Conservation (phyloP, 805 yeast species). For the Sugiyamaella chiloensis region DNA sequence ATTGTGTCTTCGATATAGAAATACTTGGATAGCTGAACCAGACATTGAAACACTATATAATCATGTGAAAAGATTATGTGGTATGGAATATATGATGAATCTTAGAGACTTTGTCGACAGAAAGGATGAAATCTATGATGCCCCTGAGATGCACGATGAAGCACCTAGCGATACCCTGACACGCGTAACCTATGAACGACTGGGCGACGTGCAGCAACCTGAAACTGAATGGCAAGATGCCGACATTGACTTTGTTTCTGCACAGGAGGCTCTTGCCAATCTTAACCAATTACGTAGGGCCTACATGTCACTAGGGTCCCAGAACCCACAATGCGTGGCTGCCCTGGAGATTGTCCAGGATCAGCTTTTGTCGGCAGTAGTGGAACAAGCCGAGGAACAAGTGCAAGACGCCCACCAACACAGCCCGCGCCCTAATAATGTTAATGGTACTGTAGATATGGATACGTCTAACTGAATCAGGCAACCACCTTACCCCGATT, state of each 20-base stretch:
- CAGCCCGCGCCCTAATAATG: too few relatives aligned
- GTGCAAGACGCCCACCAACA: too few relatives aligned
- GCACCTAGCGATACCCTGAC: neutral
- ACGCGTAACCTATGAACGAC: neutral
- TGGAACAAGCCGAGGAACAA: conserved; percentile 1
- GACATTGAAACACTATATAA: neutral
- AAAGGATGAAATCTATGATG: neutral
- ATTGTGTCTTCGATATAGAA: neutral
- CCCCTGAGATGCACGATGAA: neutral
- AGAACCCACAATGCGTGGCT: conserved; percentile 1
- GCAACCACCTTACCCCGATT: too few relatives aligned
- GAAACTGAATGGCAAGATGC: neutral
- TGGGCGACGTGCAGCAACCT: neutral
- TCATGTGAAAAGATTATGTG: neutral
- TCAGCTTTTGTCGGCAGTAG: neutral
- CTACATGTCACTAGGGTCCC: neutral
- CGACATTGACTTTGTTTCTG: neutral
- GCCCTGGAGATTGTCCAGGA: conserved; percentile 4
- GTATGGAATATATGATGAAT: neutral
- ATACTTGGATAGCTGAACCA: neutral
- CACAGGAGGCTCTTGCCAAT: neutral
- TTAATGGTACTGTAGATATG: neutral
- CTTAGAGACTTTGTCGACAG: neutral
- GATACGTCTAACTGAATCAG: neutral
- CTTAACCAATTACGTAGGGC: neutral